phyloP scores from a whole-genome alignment of 1,284 basidiomycete species.

The Puccinia coronata region DNA sequence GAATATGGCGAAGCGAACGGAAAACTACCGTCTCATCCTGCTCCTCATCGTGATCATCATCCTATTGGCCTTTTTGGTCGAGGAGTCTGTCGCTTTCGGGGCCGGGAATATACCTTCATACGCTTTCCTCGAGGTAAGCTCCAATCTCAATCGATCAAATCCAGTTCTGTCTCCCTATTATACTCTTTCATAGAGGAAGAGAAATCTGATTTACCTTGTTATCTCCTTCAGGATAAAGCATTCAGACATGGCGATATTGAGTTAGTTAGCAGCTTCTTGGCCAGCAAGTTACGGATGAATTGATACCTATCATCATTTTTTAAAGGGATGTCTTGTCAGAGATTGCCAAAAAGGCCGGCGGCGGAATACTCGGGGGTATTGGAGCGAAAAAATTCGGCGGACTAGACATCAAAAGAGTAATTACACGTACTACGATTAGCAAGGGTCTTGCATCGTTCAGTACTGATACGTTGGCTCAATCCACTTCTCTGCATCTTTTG shows the following conservation, averaged over 20 bases:
- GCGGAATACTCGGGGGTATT: constrained; percentile 49
- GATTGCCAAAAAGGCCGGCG: constrained; percentile 50
- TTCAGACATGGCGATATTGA: constrained; percentile 56
- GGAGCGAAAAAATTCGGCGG: constrained; percentile 55
- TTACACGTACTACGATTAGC: too few relatives aligned
- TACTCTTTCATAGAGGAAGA: background rate
- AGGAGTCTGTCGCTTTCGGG: constrained; percentile 50
- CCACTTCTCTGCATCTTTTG: background rate
- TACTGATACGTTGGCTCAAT: background rate
- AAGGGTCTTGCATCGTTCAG: background rate
- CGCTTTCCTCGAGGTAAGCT: constrained; percentile 52
- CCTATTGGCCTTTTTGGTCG: constrained; percentile 41
- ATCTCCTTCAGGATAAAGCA: constrained; percentile 39
- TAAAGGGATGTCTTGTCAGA: constrained; percentile 54
- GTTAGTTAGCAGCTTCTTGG: background rate
- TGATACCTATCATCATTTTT: background rate
- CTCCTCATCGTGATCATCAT: constrained; percentile 27
- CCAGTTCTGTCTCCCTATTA: background rate
- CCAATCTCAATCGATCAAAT: background rate
- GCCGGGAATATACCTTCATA: constrained; percentile 55
- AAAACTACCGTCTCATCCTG: background rate
- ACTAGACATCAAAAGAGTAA: constrained; percentile 53
- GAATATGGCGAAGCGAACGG: background rate
- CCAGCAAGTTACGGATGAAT: background rate
- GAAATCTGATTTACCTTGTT: background rate